Percentiles rank a stretch among this genome's conserved stretches.
These are phyloP conservation scores for Gracilariopsis chorda DNA, from an alignment of 23 red algal genomes.

Conservation along the genomic window DNA sequence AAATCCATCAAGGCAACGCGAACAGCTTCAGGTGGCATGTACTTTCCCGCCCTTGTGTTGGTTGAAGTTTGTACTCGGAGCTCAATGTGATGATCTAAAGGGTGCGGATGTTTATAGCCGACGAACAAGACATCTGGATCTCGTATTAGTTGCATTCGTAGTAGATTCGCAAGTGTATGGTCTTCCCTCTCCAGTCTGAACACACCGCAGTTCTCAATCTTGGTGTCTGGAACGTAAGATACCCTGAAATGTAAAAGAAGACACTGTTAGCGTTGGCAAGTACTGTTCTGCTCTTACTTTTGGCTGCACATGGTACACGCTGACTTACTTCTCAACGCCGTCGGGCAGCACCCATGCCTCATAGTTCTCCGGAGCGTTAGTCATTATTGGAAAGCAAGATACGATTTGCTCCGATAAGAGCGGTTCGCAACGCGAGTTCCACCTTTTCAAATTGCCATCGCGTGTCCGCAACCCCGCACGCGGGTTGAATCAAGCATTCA, in stretches of 20 bases:
- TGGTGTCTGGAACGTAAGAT: slow-evolving; percentile 67
- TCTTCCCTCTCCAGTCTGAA: slow-evolving; percentile 96
- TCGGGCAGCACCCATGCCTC: slow-evolving; percentile 94
- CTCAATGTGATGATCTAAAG: slow-evolving; percentile 86
- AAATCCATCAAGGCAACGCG: slow-evolving; percentile 63
- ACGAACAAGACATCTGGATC: slow-evolving; percentile 91
- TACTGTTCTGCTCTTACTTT: neutral
- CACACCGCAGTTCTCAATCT: slow-evolving; percentile 67
- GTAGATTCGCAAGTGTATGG: slow-evolving; percentile 92
- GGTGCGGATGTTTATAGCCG: slow-evolving; percentile 93
- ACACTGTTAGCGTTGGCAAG: neutral
- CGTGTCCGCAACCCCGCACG: too few relatives aligned
- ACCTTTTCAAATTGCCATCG: too few relatives aligned
- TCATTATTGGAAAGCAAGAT: too few relatives aligned
- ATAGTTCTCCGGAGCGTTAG: slow-evolving; percentile 95
- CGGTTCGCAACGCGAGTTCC: too few relatives aligned
- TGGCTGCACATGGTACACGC: neutral
- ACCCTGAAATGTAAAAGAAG: slow-evolving; percentile 29
- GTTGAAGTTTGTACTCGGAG: slow-evolving; percentile 75
- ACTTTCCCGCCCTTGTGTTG: slow-evolving; percentile 26
- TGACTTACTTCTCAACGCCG: slow-evolving; percentile 76
- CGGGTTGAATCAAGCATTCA: too few relatives aligned
- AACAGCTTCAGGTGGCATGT: slow-evolving; percentile 65
- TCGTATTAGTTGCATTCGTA: slow-evolving; percentile 94
- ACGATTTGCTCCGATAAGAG: too few relatives aligned